Evolutionary conservation across 495 filamentous ascomycete species (phyloP), one percentile per base, ranked within the genome.

Genomic region (Halenospora varia): DNA sequence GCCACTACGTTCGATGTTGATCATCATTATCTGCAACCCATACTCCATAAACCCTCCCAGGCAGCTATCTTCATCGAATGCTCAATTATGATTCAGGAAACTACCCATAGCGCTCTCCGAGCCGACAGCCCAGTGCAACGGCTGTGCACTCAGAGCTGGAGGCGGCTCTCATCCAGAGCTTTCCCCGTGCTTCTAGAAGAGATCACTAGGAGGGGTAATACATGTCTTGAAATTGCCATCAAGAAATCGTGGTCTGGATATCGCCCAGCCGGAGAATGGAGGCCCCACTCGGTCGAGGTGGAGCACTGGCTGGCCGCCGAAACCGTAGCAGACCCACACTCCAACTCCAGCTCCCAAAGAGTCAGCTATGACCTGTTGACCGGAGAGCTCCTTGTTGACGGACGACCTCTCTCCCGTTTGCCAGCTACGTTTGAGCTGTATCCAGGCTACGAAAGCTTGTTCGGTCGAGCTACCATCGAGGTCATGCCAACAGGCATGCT

Each of bases 381-480:
- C 1, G 82, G 82, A 0, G 68, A 75, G 26, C 71, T 88, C 2
- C 74, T 87, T 19, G 72, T 87, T 13, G 72, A 86, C 55, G 81
- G 81, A 1, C 59, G 64, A 0, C 83, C 81, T 0, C 57, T 85
- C 10, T 66, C 71, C 11, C 72, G 76, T 19, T 71, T 84, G 0
- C 83, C 83, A 0, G 13, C 22, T 3, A 58, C 73, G 4, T 87
- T 79, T 54, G 66, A 75, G 26, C 35, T 51, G 2, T 73, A 81
- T 40, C 0, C 41, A 2, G 61, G 54, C 2, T 74, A 71, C 46
- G 1, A 8, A 0, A 55, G 55, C 53, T 70, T 66, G 47, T 80
- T 73, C 52, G 73, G 50, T 60, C 66, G n/a, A 55, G 74, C 68
- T 50, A 51, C 61, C 42, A 50, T 64, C 47, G 82, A 62, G 74